Base-by-base conservation (phyloP, 768 basidiomycete genomes). In the Macrocybe gigantea region DNA sequence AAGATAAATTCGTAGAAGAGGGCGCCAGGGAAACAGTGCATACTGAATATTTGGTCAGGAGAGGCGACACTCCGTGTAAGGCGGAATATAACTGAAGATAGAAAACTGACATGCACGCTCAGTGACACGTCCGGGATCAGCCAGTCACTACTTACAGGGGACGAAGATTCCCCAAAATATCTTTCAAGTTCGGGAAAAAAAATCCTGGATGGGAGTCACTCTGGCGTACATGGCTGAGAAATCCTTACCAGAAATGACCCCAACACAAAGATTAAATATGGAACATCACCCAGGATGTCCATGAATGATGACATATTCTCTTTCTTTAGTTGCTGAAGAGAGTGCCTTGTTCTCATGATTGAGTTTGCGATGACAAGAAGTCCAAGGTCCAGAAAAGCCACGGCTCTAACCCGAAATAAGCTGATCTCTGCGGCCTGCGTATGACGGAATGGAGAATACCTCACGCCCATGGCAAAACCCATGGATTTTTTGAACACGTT, bases 21-120 rank as follows among this genome's bases (percentile, higher is more conserved):
- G 4, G 22, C 22, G 22, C 22, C 22, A 22, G 22, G 22, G 22
- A 22, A 22, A 22, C 6, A 29, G 30, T 7, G 22, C 61, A 14
- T 59, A 77, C 77, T 12, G 71, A 60, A 55, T 78, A 76, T 48
- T 72, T 72, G 5, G 68, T 66, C n/a, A 78, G 61, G 1, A 33
- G 54, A 5, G 63, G 48, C 38, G 71, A 57, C 6, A 74, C 66
- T 7, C 65, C 62, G 50, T 75, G 69, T 14, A 68, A 52, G 3
- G 64, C 65, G 10, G 73, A 64, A 51, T 70, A 78, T 5, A 78
- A 62, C 49, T 79, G 77, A 7, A 79, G 64, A 53, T 78, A 79
- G 56, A 78, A 78, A 54, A 72, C 75, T 77, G 50, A 30, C 15
- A 11, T n/a, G 41, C 12, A 6, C 35, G 42, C 32, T 44, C 42